These are phyloP conservation scores for Penicillium angulare DNA, from an alignment of 495 filamentous ascomycete genomes.

Conservation along the genomic window DNA sequence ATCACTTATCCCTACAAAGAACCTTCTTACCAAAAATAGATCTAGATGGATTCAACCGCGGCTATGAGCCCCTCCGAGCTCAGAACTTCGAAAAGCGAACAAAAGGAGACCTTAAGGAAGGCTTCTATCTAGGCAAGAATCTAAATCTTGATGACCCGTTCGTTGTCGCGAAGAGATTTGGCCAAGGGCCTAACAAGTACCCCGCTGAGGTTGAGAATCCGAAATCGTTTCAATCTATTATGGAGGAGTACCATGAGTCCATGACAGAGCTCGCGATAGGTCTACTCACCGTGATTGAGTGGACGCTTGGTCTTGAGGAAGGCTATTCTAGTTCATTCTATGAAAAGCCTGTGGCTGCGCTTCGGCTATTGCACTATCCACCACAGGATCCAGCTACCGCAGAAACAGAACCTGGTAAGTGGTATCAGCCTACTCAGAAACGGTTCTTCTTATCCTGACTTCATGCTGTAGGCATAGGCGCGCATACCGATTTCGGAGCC, in stretches of 20 bases:
- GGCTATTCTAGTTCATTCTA: slow-evolving; percentile 40
- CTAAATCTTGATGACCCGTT: slow-evolving; percentile 30
- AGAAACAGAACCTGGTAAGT: slow-evolving; percentile 17
- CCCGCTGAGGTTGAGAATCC: slow-evolving; percentile 35
- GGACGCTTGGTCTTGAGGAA: slow-evolving; percentile 35
- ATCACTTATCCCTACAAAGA: too few relatives aligned
- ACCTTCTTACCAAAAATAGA: too few relatives aligned
- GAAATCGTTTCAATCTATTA: slow-evolving; percentile 25
- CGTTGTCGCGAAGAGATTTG: slow-evolving; percentile 29
- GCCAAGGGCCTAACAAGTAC: slow-evolving; percentile 47
- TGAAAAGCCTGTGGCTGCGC: slow-evolving; percentile 29
- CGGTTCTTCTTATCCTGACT: not conserved
- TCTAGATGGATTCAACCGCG: slow-evolving; percentile 27
- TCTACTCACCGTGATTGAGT: slow-evolving; percentile 36
- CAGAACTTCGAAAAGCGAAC: slow-evolving; percentile 40
- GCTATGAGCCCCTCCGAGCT: slow-evolving; percentile 43
- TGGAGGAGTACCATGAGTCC: slow-evolving; percentile 24
- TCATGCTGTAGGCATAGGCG: slow-evolving; percentile 37
- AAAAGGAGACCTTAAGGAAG: slow-evolving; percentile 47
- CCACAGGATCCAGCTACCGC: slow-evolving; percentile 34
- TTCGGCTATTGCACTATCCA: slow-evolving; percentile 48
- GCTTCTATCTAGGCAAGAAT: slow-evolving; percentile 41
- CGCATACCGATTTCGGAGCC: slow-evolving; percentile 52
- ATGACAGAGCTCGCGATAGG: slow-evolving; percentile 21
- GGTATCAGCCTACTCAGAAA: not conserved